Base-by-base conservation (phyloP, 2,329 filamentous ascomycete genomes). In the Botryosphaeria dothidea region DNA sequence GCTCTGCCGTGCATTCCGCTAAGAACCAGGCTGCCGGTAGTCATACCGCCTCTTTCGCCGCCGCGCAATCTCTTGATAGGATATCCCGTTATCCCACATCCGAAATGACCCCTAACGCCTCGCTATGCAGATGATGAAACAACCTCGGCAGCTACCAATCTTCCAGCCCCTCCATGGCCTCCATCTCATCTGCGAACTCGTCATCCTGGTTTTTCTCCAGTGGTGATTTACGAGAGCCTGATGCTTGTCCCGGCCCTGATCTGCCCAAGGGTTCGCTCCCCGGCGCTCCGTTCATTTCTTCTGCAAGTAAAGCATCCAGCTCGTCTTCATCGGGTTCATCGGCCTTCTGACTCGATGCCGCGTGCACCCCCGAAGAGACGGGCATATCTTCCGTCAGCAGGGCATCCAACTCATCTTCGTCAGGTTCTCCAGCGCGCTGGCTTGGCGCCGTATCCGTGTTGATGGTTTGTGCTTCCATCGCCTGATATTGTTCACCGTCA, bases 281-380 rank as follows among this genome's bases (percentile, higher is more conserved):
- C 25, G 62, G 49, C 51, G 21, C 49, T 38, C 62, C 62, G 62
- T 54, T 58, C 62, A 57, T 57, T 60, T 64, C 69, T 63, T 81
- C 80, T 67, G 81, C 82, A 61, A 88, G 76, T 29, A 88, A 74
- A 31, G 82, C 82, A 69, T 87, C 85, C 21, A 88, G 72, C 61
- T 84, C 83, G 67, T 83, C 78, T 38, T 79, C 78, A 64, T 86
- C 83, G 13, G 85, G 78, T 41, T 81, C 52, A 27, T 58, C 52
- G 34, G 51, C 43, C 17, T 38, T 25, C 38, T 51, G 58, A 62
- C 58, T 62, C 58, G 58, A 34, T 34, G 56, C 27, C n/a, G 56
- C 56, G 19, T 31, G 56, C 25, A 46, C 27, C 21, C 38, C 25
- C 25, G 56, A 21, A 21, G 38, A 7, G 8, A 23, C 43, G 46